Base-by-base conservation (phyloP, 108 stramenopile species). In the Fistulifera solaris region DNA sequence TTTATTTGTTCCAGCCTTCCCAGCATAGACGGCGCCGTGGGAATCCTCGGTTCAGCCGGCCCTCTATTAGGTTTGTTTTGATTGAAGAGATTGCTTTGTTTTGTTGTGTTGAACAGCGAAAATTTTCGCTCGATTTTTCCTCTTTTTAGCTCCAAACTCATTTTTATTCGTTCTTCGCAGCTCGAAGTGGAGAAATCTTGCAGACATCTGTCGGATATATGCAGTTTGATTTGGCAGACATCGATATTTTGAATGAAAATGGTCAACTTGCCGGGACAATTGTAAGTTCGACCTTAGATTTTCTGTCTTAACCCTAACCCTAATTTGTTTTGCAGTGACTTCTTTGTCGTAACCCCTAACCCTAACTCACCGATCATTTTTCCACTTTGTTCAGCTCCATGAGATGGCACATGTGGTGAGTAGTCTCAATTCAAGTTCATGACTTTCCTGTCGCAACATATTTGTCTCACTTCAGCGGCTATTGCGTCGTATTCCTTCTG, bases 391-490 rank as follows among this genome's bases (percentile, higher is more conserved):
- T 35, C 17, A 45, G 44, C 21, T 45, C 2, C 44, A 45, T 11
- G 44, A 45, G 11, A 45, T 45, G 44, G 44, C 44, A 5, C 44
- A 45, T 21, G 44, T 45, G 44, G 44, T 45, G 44, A 3, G 44
- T 45, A 45, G 2, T 3, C 17, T 45, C 21, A 21, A 11, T 45
- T 17, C 21, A 11, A 45, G 11, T 45, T 8, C 19, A 45, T 45
- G 44, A 8, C 4, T 45, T 45, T 17, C 21, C 31, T 8, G 3
- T 35, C 31, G 3, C 8, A 45, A 4, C 11, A 3, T 45, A 21
- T 21, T 21, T 21, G 44, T 21, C 17, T 45, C 44, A 45, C 19
- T 21, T 11, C 4, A 8, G 19, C 21, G 17, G 44, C 11, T 45
- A 4, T 5, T 14, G 40, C 11, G 7, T 45, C 2, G 5, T 21